Conservation (phyloP, 176 grass and related monocot species). For the Echinochloa phyllopogon region DNA sequence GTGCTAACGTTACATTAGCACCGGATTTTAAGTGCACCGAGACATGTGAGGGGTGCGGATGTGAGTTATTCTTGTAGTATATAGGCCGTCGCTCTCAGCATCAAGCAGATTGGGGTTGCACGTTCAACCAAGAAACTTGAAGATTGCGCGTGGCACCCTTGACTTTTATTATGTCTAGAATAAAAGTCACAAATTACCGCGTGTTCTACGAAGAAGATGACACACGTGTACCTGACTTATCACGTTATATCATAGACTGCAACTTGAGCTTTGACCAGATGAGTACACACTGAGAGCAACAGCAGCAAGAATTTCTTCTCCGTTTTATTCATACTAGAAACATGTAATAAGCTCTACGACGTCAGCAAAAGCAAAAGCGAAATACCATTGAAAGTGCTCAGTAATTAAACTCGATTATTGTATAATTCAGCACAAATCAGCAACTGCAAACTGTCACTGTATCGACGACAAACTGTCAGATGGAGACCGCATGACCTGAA, state of each 20-base stretch:
- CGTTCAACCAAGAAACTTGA: neutral
- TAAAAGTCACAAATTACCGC: neutral
- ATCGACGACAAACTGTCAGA: neutral
- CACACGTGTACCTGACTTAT: neutral
- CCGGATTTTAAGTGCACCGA: too few species aligned
- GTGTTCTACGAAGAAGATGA: neutral
- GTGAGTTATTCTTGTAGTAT: too few species aligned
- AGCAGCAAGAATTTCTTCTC: neutral
- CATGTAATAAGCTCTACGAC: neutral
- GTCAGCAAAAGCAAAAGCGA: neutral
- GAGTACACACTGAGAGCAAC: neutral
- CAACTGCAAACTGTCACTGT: neutral
- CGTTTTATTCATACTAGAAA: neutral
- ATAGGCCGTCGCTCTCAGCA: neutral
- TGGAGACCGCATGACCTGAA: neutral
- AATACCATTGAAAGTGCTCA: neutral
- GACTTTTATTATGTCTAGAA: neutral
- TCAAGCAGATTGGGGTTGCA: neutral
- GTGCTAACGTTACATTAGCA: too few species aligned
- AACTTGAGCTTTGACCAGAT: neutral
- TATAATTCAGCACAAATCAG: neutral
- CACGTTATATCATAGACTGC: neutral
- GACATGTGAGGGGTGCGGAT: too few species aligned
- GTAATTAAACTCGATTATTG: neutral
- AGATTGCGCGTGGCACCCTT: neutral